Evolutionary conservation across 2,329 filamentous ascomycete species (phyloP).

Genomic region (Stagonosporopsis cucurbitacearum): DNA sequence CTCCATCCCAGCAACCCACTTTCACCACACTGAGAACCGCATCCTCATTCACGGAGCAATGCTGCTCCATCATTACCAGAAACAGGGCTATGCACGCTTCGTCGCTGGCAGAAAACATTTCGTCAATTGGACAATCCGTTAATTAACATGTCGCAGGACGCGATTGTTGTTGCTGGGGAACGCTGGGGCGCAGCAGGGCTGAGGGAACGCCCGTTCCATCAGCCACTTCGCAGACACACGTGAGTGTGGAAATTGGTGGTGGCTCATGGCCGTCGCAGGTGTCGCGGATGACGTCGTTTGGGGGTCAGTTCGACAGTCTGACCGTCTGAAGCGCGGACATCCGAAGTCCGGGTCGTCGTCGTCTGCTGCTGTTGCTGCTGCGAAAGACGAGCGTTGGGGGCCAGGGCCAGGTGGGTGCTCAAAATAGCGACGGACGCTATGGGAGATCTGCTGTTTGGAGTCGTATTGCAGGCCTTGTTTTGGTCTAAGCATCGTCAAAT

Average conservation of each 20-base stretch:
- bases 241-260: constrained; percentile 17
- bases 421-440: constrained; percentile 25
- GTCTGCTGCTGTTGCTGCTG: background rate
- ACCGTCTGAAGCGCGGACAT: background rate
- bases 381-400: background rate
- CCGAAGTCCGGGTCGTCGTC: background rate
- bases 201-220: constrained; percentile 21
- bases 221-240: constrained; percentile 9
- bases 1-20: background rate
- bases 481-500: constrained; percentile 16
- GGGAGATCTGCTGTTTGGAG: constrained; percentile 17
- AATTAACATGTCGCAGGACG: background rate
- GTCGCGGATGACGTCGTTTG: background rate
- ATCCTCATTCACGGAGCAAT: background rate
- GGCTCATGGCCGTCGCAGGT: background rate
- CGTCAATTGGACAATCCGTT: constrained; percentile 24
- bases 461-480: constrained; percentile 29
- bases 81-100: constrained; percentile 36
- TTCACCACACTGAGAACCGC: background rate
- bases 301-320: constrained; percentile 1
- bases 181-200: constrained; percentile 19
- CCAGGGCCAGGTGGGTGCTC: constrained; percentile 1
- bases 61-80: background rate
- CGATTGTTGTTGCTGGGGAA: constrained; percentile 3
- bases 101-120: constrained; percentile 35